These are phyloP conservation scores for Daldinia loculata DNA, from an alignment of 495 filamentous ascomycete genomes.

Conservation along the genomic window DNA sequence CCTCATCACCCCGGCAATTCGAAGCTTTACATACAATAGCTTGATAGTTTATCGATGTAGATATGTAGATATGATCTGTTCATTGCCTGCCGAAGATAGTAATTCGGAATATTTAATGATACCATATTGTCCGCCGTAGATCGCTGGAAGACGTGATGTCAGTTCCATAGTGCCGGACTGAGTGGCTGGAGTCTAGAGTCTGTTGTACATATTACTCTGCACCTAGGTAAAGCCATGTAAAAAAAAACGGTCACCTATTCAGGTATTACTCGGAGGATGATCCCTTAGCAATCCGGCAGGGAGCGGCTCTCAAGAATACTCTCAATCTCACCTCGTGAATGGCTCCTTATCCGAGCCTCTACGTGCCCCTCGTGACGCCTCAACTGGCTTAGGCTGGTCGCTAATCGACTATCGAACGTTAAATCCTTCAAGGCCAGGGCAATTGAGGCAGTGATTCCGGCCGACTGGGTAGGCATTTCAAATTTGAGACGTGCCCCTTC, in stretches of 20 bases:
- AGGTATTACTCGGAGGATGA: conserved; percentile 20
- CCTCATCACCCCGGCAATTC: conserved; percentile 1
- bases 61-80: not conserved
- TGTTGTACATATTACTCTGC: not conserved
- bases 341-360: conserved; percentile 10
- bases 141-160: not conserved
- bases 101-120: conserved; percentile 3
- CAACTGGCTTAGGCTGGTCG: not conserved
- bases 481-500: conserved; percentile 32
- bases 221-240: not conserved
- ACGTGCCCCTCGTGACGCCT: not conserved
- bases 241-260: conserved; percentile 11
- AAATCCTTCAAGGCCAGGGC: not conserved
- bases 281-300: conserved; percentile 19
- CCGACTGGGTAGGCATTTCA: not conserved
- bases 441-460: conserved; percentile 22
- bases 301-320: conserved; percentile 2
- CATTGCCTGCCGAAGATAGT: not conserved
- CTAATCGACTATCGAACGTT: conserved; percentile 4
- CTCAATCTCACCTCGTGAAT: conserved; percentile 22
- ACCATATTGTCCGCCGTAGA: not conserved
- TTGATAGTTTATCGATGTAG: not conserved
- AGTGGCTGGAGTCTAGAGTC: not conserved
- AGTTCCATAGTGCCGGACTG: not conserved
- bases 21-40: conserved; percentile 1